Evolutionary conservation across 2,329 filamentous ascomycete genomes (phyloP).

Genomic region (Neoarthrinium moseri): DNA sequence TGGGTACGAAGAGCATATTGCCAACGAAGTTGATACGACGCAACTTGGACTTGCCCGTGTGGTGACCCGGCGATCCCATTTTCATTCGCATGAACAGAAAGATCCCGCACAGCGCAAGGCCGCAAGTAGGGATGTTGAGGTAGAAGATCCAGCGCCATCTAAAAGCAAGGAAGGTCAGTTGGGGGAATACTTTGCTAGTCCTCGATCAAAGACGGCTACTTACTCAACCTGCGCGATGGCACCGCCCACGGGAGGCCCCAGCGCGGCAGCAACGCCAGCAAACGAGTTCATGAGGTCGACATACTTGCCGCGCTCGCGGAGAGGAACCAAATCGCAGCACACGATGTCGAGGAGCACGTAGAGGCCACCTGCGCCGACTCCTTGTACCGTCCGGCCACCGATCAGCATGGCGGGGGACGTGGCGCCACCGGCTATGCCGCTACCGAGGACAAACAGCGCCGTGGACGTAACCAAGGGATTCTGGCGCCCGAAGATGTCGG

Average conservation of each 20-base stretch:
- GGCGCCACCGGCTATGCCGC: constrained; percentile 1
- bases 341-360: constrained; percentile 44
- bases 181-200: no score
- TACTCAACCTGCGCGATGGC: constrained; percentile 7
- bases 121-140: background rate
- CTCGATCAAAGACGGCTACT: no score
- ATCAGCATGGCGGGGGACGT: constrained; percentile 35
- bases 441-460: background rate
- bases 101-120: background rate
- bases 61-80: background rate
- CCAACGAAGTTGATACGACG: background rate
- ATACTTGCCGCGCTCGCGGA: constrained; percentile 41
- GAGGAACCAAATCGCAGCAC: constrained; percentile 45
- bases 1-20: background rate
- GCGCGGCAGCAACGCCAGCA: constrained; percentile 26
- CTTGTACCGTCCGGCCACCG: constrained; percentile 37
- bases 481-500: background rate
- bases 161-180: no score
- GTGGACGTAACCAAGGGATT: background rate
- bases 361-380: constrained; percentile 27
- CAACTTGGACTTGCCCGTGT: background rate
- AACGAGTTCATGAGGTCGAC: constrained; percentile 28
- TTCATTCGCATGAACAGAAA: background rate
- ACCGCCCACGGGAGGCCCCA: constrained; percentile 26
- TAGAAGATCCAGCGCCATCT: constrained; percentile 1